A percentile compares a stretch with the other conserved stretches of the same genome.
Evolutionary conservation across 768 basidiomycete genomes (phyloP).

Genomic region (Tylopilus felleus): DNA sequence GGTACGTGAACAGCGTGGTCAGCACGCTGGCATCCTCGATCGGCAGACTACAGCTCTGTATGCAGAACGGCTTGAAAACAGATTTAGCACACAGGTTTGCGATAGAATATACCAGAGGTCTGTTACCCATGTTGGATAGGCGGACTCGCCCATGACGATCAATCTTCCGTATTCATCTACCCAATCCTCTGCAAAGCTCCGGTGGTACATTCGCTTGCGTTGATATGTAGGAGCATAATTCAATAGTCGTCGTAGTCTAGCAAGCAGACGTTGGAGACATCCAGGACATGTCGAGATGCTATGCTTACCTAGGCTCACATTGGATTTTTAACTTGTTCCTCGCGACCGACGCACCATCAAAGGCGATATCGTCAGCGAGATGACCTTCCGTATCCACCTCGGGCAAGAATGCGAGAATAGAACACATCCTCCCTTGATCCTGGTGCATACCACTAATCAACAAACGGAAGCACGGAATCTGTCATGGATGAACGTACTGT

Average conservation of each 20-base stretch:
- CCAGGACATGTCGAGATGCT: not conserved
- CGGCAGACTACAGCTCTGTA: conserved; percentile 35
- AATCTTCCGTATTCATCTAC: conserved; percentile 49
- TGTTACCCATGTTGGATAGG: conserved; percentile 55
- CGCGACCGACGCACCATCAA: conserved; percentile 30
- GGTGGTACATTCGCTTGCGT: conserved; percentile 38
- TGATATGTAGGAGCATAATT: conserved; percentile 35
- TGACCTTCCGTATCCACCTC: conserved; percentile 35
- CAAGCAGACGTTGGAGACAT: conserved; percentile 8
- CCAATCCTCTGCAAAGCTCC: conserved; percentile 44
- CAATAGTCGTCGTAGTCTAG: conserved; percentile 39
- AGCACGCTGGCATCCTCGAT: conserved; percentile 35
- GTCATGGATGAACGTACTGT: conserved; percentile 19
- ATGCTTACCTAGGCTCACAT: conserved; percentile 39
- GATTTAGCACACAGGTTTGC: not conserved
- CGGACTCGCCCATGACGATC: conserved; percentile 58
- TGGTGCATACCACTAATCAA: conserved; percentile 1
- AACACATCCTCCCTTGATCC: conserved; percentile 39
- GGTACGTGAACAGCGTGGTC: conserved; percentile 37
- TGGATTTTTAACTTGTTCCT: conserved; percentile 33
- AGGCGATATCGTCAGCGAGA: conserved; percentile 25
- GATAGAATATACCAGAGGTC: not conserved
- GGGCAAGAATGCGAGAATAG: conserved; percentile 40
- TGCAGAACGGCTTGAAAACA: conserved; percentile 44
- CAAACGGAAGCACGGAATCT: not conserved